Percentiles rank a stretch among this genome's conserved stretches.
Evolutionary conservation across 495 filamentous ascomycete genomes (phyloP).

Genomic region (Cercophora sp.): DNA sequence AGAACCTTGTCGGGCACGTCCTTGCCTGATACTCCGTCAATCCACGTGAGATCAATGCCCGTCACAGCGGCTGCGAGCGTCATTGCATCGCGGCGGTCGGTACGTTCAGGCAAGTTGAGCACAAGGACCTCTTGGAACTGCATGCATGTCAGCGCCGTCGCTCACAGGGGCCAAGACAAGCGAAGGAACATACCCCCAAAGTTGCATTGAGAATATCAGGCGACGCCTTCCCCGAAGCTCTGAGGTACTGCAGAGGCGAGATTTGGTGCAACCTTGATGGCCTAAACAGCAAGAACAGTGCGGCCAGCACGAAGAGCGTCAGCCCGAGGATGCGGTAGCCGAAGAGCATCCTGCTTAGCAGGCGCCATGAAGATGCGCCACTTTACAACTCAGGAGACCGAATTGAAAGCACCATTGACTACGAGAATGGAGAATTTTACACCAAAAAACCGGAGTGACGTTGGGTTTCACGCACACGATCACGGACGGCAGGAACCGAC

Average conservation of each 20-base stretch:
- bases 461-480: not conserved
- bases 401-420: not conserved
- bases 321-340: slow-evolving; percentile 13
- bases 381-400: no score
- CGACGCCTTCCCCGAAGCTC: not conserved
- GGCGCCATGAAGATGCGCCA: not conserved
- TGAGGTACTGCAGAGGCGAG: slow-evolving; percentile 7
- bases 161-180: not conserved
- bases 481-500: not conserved
- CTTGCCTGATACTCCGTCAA: slow-evolving; percentile 48
- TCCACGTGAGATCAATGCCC: slow-evolving; percentile 50
- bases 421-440: not conserved
- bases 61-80: slow-evolving; percentile 48
- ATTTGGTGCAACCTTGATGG: not conserved
- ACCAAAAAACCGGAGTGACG: not conserved
- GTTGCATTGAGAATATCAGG: slow-evolving; percentile 26
- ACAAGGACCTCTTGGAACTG: slow-evolving; percentile 61
- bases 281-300: slow-evolving; percentile 9
- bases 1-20: slow-evolving; percentile 35
- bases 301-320: slow-evolving; percentile 1
- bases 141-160: not conserved
- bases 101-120: slow-evolving; percentile 56
- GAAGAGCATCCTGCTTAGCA: slow-evolving; percentile 14
- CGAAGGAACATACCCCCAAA: slow-evolving; percentile 24
- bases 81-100: slow-evolving; percentile 61